Conservation (phyloP, 2,329 filamentous ascomycete genomes). For the Apiospora kogelbergensis region DNA sequence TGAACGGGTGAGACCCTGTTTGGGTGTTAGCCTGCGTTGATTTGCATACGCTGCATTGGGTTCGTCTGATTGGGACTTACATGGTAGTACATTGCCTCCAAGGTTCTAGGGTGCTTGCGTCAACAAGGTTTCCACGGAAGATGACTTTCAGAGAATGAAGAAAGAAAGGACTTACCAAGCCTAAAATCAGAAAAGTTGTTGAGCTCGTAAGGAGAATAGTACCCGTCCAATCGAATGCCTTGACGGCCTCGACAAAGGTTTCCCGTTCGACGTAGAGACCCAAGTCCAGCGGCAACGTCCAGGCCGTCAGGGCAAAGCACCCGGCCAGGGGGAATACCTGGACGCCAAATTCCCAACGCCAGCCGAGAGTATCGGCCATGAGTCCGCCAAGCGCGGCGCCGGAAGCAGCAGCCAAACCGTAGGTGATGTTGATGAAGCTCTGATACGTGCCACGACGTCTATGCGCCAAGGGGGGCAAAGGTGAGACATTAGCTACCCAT, state of each 20-base stretch:
- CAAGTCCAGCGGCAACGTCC: constrained; percentile 53
- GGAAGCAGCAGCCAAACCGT: constrained; percentile 55
- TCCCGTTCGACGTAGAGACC: constrained; percentile 47
- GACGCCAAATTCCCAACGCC: constrained; percentile 70
- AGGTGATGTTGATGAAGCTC: constrained; percentile 67
- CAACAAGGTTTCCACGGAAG: not conserved
- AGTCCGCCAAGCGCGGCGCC: constrained; percentile 70
- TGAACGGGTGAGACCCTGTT: constrained; percentile 57
- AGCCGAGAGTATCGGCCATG: constrained; percentile 69
- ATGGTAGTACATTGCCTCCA: constrained; percentile 63
- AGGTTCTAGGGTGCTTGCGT: constrained; percentile 43
- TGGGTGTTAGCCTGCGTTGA: not conserved
- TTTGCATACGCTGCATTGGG: not conserved
- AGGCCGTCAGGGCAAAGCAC: constrained; percentile 43
- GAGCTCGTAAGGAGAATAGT: constrained; percentile 52
- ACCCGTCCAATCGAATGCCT: constrained; percentile 56
- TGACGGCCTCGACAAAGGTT: constrained; percentile 48
- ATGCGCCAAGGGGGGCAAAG: not conserved
- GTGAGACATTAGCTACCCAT: not conserved
- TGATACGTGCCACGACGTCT: constrained; percentile 68
- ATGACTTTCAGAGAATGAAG: not conserved
- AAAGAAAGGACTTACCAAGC: constrained; percentile 43
- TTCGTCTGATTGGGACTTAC: constrained; percentile 33
- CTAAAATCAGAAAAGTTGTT: constrained; percentile 59
- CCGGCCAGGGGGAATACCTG: constrained; percentile 54